Evolutionary conservation across 306 rosid genomes (phyloP).

Genomic region (Parietaria judaica): DNA sequence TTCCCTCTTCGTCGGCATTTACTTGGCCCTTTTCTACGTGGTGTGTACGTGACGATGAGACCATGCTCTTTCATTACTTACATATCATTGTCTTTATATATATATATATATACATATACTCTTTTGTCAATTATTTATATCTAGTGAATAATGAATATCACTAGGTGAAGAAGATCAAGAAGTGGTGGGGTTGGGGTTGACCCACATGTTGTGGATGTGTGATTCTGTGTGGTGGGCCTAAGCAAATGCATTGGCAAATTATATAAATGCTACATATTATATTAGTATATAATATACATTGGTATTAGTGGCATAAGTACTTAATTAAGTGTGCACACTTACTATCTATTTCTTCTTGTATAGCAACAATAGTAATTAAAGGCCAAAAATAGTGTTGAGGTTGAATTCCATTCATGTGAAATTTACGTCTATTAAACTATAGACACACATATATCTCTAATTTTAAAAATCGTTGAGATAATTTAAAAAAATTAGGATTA

Average conservation of each 20-base stretch:
- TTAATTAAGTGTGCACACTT: too few species aligned
- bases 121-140: slow-evolving; percentile 16
- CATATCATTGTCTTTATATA: not conserved
- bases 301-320: too few species aligned
- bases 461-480: too few species aligned
- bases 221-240: slow-evolving; percentile 52
- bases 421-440: too few species aligned
- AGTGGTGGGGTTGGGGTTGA: slow-evolving; percentile 32
- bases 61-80: slow-evolving; percentile 6
- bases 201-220: slow-evolving; percentile 61
- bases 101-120: slow-evolving; percentile 8
- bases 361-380: too few species aligned
- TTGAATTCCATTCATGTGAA: slow-evolving; percentile 17
- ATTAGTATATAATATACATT: too few species aligned
- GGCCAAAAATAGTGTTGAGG: too few species aligned
- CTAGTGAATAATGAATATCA: slow-evolving; percentile 23
- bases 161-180: slow-evolving; percentile 17
- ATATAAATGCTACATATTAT: too few species aligned
- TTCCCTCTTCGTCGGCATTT: slow-evolving; percentile 28
- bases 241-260: slow-evolving; percentile 10
- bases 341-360: too few species aligned
- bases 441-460: too few species aligned
- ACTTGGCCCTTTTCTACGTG: slow-evolving; percentile 31
- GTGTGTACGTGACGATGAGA: slow-evolving; percentile 49
- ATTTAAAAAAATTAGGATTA: too few species aligned